phyloP scores from a whole-genome alignment of 2,329 filamentous ascomycete species.

The Hypomyces rosellus region DNA sequence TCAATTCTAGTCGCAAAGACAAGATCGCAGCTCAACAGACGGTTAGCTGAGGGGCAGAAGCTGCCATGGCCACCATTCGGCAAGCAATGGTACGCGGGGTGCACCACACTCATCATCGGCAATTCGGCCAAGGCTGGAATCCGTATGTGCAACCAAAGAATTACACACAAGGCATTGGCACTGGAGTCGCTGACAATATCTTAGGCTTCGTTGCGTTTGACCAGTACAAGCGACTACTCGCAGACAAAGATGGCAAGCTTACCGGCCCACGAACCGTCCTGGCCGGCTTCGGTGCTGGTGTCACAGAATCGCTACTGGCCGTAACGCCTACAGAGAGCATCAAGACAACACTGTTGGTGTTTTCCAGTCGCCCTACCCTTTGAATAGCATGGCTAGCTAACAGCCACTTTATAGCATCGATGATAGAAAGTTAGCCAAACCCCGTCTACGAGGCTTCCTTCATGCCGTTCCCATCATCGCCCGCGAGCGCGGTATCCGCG shows the following conservation, averaged over 20 bases:
- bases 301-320: constrained; percentile 86
- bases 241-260: constrained; percentile 79
- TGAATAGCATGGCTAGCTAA: neutral
- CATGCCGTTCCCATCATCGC: constrained; percentile 84
- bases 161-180: neutral
- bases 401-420: constrained; percentile 61
- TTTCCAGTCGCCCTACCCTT: neutral
- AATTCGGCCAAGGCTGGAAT: constrained; percentile 97
- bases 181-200: constrained; percentile 10
- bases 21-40: constrained; percentile 83
- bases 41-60: constrained; percentile 74
- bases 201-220: constrained; percentile 84
- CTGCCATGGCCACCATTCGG: constrained; percentile 94
- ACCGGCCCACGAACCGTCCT: constrained; percentile 86
- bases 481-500: constrained; percentile 77
- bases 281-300: constrained; percentile 88
- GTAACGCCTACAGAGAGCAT: constrained; percentile 98
- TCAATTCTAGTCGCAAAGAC: constrained; percentile 74
- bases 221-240: constrained; percentile 78
- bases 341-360: constrained; percentile 76
- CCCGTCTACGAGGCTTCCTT: constrained; percentile 84
- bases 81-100: constrained; percentile 92
- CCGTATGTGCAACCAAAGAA: constrained; percentile 47
- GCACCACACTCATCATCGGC: constrained; percentile 92
- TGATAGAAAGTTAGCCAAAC: constrained; percentile 79